Conservation (phyloP, 345 rosid species). For the Trapa incisa region DNA sequence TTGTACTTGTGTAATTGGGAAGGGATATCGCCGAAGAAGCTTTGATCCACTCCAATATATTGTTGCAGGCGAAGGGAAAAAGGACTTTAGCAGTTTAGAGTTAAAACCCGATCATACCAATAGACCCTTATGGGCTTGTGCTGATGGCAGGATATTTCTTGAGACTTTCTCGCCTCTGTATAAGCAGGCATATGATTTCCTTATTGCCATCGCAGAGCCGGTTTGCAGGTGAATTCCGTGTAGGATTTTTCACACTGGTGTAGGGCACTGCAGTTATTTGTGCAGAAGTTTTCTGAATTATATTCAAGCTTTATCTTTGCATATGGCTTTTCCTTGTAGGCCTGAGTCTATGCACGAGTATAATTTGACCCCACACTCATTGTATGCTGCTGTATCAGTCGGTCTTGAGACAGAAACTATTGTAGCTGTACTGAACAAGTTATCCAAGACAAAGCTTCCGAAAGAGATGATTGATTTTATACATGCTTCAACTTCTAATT, state of each 20-base stretch:
- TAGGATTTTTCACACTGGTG: background rate
- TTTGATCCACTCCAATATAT: slow-evolving; percentile 11
- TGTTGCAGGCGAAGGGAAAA: slow-evolving; percentile 38
- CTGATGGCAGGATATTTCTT: slow-evolving; percentile 77
- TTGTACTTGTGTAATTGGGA: background rate
- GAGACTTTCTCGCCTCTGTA: slow-evolving; percentile 77
- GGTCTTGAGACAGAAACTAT: slow-evolving; percentile 92
- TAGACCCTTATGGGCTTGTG: slow-evolving; percentile 94
- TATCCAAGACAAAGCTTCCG: slow-evolving; percentile 88
- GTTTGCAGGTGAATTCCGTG: slow-evolving; percentile 71
- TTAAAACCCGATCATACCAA: slow-evolving; percentile 69
- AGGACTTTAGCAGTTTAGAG: slow-evolving; percentile 65
- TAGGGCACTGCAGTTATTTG: background rate
- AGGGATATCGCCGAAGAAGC: background rate
- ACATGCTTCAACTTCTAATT: slow-evolving; percentile 78
- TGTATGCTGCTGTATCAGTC: slow-evolving; percentile 93
- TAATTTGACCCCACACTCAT: slow-evolving; percentile 83
- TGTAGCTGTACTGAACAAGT: slow-evolving; percentile 65
- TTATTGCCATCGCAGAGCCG: slow-evolving; percentile 94
- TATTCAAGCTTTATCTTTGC: background rate
- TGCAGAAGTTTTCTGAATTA: background rate
- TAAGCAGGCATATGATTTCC: slow-evolving; percentile 93
- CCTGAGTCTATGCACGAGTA: slow-evolving; percentile 98
- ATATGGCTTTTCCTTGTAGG: slow-evolving; percentile 23
- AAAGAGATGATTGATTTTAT: slow-evolving; percentile 83